Base-by-base conservation (phyloP, 73 alveolate genomes). In the Urostyla sp. region DNA sequence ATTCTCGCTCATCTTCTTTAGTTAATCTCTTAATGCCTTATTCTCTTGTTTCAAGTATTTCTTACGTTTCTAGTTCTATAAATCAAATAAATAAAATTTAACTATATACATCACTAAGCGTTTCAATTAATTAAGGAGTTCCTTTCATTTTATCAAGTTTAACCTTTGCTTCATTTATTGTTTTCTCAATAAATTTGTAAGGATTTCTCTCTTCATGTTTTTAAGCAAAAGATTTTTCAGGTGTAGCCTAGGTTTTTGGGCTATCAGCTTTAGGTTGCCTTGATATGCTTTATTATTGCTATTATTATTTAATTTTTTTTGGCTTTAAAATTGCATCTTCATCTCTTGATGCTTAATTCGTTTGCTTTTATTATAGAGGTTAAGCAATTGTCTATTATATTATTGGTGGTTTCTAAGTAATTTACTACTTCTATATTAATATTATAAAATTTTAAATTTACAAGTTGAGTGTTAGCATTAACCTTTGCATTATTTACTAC, bases 1-100 rank as follows among this genome's bases (percentile, higher is more conserved):
- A 45, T 77, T 77, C 40, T 46, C 80, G 31, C 63, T 56, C 88
- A 77, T 77, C 23, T 77, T 43, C 75, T 77, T 77, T 27, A 77
- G 73, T 32, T 77, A 24, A 45, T 77, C 88, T 34, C 88, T 5
- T 7, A 77, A 24, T 59, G 57, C 74, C 43, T 59, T 57, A 32
- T 77, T 77, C 32, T 77, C 88, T 10, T 48, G 43, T 46, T 59
- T 54, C 72, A 77, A 57, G 24, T 43, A 59, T 49, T 59, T 43
- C 73, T 54, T 57, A 56, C 49, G 37, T 38, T 77, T 77, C 31
- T 18, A 31, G 24, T 59, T 59, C 85, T 73, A 69, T 15, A 58
- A 4, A 58, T 15, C 37, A 15, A 10, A 8, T 10, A 8, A 7
- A 58, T 13, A 31, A 32, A 2, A 10, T 15, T 4, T 31, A 58